phyloP scores from a whole-genome alignment of 345 rosid species.

The Pistacia atlantica region DNA sequence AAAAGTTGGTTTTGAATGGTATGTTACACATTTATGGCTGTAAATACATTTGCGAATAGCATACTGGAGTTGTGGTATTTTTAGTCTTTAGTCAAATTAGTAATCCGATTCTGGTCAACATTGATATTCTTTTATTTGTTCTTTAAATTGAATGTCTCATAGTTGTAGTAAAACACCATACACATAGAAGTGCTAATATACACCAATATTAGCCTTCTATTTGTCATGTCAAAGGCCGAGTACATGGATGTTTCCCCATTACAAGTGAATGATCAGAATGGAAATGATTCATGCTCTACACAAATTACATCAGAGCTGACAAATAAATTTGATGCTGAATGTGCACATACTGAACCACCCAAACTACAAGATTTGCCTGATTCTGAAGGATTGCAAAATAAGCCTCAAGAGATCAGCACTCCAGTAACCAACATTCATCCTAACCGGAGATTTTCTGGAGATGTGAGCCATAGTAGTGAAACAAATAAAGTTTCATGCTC shows the following conservation, averaged over 20 bases:
- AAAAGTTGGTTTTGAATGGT: constrained; percentile 3
- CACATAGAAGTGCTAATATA: constrained; percentile 9
- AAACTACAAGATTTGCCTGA: constrained; percentile 14
- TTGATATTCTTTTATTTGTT: constrained; percentile 10
- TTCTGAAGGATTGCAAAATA: constrained; percentile 16
- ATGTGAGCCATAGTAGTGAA: constrained; percentile 5
- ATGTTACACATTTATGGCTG: neutral
- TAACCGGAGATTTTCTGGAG: constrained; percentile 12
- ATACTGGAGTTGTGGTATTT: constrained; percentile 11
- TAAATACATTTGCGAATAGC: neutral
- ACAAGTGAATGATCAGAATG: constrained; percentile 15
- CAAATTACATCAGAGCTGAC: constrained; percentile 18
- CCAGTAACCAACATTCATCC: constrained; percentile 6
- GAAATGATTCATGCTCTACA: constrained; percentile 12
- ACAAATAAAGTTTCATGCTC: neutral
- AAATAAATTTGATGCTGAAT: constrained; percentile 18
- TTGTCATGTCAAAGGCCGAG: constrained; percentile 29
- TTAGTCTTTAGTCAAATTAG: constrained; percentile 5
- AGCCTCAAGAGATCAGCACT: constrained; percentile 14
- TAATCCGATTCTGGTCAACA: neutral
- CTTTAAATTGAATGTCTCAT: neutral
- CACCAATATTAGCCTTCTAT: constrained; percentile 13
- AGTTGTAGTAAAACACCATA: neutral
- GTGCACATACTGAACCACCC: constrained; percentile 12
- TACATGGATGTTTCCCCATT: constrained; percentile 28